phyloP scores from a whole-genome alignment of 2,329 filamentous ascomycete species.

The Trichophyton verrucosum region DNA sequence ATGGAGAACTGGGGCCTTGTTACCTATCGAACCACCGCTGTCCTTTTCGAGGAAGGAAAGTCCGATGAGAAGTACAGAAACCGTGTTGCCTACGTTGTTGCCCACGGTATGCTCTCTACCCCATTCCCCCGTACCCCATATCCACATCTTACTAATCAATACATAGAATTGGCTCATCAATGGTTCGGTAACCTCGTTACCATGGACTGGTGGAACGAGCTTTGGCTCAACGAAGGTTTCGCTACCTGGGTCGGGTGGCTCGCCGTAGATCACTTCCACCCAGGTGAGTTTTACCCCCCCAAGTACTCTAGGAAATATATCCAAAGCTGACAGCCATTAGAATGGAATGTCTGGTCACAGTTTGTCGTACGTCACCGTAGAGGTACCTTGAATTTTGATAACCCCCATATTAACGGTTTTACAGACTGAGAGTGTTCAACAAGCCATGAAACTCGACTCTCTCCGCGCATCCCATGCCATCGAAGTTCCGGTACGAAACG shows the following conservation, averaged over 20 bases:
- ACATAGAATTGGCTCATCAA: slow-evolving; percentile 72
- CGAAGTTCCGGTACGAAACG: slow-evolving; percentile 86
- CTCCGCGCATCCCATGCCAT: slow-evolving; percentile 90
- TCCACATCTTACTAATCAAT: not conserved
- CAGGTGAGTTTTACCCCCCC: slow-evolving; percentile 36
- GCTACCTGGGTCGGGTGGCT: slow-evolving; percentile 98
- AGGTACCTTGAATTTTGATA: slow-evolving; percentile 35
- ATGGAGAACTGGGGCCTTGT: slow-evolving; percentile 98
- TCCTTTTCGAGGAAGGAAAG: slow-evolving; percentile 87
- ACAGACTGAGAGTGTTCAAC: slow-evolving; percentile 79
- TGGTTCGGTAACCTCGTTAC: slow-evolving; percentile 95
- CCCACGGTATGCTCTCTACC: slow-evolving; percentile 46
- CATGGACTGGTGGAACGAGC: slow-evolving; percentile 93
- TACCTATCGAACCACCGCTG: slow-evolving; percentile 87
- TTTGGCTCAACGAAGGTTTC: slow-evolving; percentile 93
- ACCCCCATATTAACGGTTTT: slow-evolving; percentile 26
- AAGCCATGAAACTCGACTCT: slow-evolving; percentile 78
- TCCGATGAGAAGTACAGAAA: slow-evolving; percentile 88
- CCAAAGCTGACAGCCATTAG: slow-evolving; percentile 30
- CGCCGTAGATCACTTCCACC: slow-evolving; percentile 79
- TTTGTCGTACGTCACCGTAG: slow-evolving; percentile 60
- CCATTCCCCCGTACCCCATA: not conserved
- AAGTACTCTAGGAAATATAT: not conserved
- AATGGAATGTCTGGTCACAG: slow-evolving; percentile 96
- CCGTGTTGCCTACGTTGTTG: slow-evolving; percentile 88